Evolutionary conservation across 306 rosid species (phyloP).

Genomic region (Medicago ruthenica): DNA sequence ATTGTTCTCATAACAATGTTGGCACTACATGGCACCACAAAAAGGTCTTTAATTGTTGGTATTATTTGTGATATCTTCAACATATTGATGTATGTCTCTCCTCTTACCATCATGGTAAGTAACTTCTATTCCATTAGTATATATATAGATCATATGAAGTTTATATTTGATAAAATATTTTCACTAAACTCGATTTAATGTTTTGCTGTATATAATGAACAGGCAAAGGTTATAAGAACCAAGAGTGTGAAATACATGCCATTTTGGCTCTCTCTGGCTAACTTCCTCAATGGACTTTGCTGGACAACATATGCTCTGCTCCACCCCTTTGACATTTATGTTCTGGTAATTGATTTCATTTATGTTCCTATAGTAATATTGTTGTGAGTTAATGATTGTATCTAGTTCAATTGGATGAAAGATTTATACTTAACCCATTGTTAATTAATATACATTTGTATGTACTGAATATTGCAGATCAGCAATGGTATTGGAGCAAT

Average conservation of each 20-base stretch:
- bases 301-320: constrained; percentile 88
- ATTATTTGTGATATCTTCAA: constrained; percentile 72
- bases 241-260: constrained; percentile 87
- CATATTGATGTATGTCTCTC: constrained; percentile 69
- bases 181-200: neutral
- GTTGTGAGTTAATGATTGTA: neutral
- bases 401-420: neutral
- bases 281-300: constrained; percentile 64
- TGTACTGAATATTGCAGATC: constrained; percentile 48
- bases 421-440: neutral
- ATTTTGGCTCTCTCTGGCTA: constrained; percentile 67
- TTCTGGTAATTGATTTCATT: constrained; percentile 55
- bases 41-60: constrained; percentile 70
- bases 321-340: constrained; percentile 60
- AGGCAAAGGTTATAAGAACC: constrained; percentile 65
- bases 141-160: neutral
- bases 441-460: neutral
- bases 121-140: neutral
- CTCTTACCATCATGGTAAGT: constrained; percentile 73
- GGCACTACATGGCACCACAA: constrained; percentile 42
- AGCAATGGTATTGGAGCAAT: constrained; percentile 75
- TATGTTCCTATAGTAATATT: neutral
- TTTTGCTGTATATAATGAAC: constrained; percentile 31
- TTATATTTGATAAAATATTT: neutral
- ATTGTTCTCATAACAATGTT: constrained; percentile 51